Evolutionary conservation across 1,139 yeast genomes (phyloP), one percentile per base, ranked within the genome.

Genomic region (Suhomyces choctaworum): DNA sequence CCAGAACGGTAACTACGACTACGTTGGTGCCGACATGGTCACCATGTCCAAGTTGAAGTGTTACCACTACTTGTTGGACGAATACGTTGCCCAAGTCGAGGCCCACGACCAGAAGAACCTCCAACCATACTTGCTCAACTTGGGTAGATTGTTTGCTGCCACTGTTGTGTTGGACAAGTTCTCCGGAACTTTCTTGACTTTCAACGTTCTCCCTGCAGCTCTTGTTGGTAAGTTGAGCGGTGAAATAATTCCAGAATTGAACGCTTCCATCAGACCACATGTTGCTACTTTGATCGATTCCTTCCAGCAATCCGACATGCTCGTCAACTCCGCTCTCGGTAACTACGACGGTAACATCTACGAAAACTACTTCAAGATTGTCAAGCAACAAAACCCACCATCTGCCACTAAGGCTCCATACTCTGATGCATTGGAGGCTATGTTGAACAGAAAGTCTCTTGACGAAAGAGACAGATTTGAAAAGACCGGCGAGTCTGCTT

Each of bases 231-330:
- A 61, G 39, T 59, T 75, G 45, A 74, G 75, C 48, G 66, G 73
- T 25, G 63, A 62, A 37, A 58, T 54, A 39, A 62, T 76, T 42
- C 72, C 73, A 36, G 59, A 59, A 27, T 54, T 80, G 40, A 63
- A 79, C 45, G 54, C 62, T 13, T 68, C 64, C 27, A 51, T 82
- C 37, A 76, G 97, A 60, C 80, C 80, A 30, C 82, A 84, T 52
- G 84, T 82, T 39, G 78, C 88, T 56, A 86, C 87, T 13, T 71
- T 86, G 50, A 85, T 95, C n/a, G 97, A 90, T 63, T 76, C 96
- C 5, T 90, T 90, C 75, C 82, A 83, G 65, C 74, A 84, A 54
- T 78, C 90, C 23, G 97, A 90, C 63, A 85, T 78, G 66, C 76
- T 84, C 64, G 75, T 90, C 58, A 87, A 89, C 64, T 78, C 97